Evolutionary conservation across 441 rosid genomes (phyloP).

Genomic region (Jatropha multifida): DNA sequence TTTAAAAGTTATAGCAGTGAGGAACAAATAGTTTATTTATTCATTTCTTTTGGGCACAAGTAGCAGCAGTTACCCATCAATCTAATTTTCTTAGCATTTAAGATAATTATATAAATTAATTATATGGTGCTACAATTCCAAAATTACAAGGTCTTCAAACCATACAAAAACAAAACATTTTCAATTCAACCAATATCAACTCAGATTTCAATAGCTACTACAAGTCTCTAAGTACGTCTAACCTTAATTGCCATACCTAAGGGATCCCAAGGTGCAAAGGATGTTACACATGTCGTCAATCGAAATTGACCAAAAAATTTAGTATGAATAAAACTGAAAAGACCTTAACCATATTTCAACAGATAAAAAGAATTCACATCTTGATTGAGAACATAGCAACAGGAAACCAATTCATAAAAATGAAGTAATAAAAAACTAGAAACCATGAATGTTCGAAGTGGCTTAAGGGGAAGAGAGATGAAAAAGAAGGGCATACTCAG

Average conservation of each 20-base stretch:
- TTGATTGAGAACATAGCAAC: neutral
- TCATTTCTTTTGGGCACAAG: neutral
- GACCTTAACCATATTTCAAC: neutral
- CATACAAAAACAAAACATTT: neutral
- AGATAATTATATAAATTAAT: neutral
- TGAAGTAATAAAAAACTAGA: neutral
- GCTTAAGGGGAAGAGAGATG: slow-evolving; percentile 13
- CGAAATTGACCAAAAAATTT: neutral
- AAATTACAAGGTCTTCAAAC: neutral
- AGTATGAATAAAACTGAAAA: neutral
- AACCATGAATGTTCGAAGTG: neutral
- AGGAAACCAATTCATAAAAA: neutral
- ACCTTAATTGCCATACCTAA: neutral
- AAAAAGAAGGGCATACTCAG: slow-evolving; percentile 56
- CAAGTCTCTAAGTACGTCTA: neutral
- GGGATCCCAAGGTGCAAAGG: neutral
- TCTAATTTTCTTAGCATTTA: slow-evolving; percentile 2
- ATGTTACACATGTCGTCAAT: neutral
- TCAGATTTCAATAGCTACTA: neutral
- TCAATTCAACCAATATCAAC: neutral
- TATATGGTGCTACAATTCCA: neutral
- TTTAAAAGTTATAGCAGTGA: neutral
- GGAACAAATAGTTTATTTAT: neutral
- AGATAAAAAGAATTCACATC: neutral
- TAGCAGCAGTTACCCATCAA: neutral